A percentile compares a stretch with the other conserved stretches of the same genome.
phyloP scores from a whole-genome alignment of 768 basidiomycete genomes.

The Amanita jacksonii region DNA sequence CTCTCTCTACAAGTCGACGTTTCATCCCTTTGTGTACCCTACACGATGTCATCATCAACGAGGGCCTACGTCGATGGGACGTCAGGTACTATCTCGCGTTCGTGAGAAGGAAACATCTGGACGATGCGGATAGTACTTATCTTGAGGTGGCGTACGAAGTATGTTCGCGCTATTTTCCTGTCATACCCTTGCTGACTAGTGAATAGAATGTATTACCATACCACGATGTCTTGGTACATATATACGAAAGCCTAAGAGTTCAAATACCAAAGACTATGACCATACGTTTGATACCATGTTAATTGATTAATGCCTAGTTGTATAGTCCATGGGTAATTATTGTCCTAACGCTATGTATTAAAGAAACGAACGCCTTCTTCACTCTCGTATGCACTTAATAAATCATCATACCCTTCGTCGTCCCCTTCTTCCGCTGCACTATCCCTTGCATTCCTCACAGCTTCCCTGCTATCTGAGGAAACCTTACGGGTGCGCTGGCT shows the following conservation, averaged over 20 bases:
- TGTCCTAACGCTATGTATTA: neutral
- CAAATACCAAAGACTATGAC: conserved; percentile 5
- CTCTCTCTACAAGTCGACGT: conserved; percentile 28
- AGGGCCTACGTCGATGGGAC: conserved; percentile 65
- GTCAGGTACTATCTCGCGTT: conserved; percentile 59
- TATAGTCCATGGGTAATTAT: neutral
- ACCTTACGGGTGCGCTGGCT: conserved; percentile 35
- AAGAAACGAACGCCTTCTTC: conserved; percentile 34
- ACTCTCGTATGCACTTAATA: conserved; percentile 77
- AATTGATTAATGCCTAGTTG: neutral
- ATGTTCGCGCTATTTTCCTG: conserved; percentile 10
- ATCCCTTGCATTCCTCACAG: conserved; percentile 32
- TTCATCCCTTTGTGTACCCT: conserved; percentile 53
- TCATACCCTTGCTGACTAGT: neutral
- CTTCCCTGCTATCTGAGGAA: conserved; percentile 33
- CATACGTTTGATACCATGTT: neutral
- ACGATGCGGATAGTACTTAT: conserved; percentile 17
- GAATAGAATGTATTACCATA: conserved; percentile 57
- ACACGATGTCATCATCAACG: conserved; percentile 62
- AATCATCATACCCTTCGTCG: conserved; percentile 67
- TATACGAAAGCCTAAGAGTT: conserved; percentile 50
- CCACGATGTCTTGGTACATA: conserved; percentile 46
- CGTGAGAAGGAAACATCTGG: conserved; percentile 23
- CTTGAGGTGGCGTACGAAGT: conserved; percentile 59
- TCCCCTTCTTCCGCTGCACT: conserved; percentile 72